These are phyloP conservation scores for Nemania sp. DNA, from an alignment of 2,329 filamentous ascomycete species.

Conservation along the genomic window DNA sequence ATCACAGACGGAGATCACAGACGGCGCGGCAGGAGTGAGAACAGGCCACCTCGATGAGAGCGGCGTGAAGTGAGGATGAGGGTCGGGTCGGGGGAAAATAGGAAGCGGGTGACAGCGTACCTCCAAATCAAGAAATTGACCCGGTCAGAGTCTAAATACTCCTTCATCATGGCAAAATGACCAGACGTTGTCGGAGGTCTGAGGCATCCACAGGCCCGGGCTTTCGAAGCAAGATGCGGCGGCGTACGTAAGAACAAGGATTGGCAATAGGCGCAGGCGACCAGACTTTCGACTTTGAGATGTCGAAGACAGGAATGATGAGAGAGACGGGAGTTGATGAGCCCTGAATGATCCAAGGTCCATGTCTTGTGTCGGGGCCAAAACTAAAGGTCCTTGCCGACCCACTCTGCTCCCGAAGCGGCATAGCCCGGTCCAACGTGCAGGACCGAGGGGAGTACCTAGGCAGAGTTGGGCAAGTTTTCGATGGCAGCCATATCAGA, in stretches of 20 bases:
- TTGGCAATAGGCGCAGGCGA: constrained; percentile 18
- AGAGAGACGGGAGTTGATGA: constrained; percentile 37
- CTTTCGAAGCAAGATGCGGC: constrained; percentile 4
- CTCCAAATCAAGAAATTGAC: constrained; percentile 74
- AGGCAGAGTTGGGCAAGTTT: constrained; percentile 18
- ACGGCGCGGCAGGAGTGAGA: constrained; percentile 1
- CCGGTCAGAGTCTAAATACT: constrained; percentile 67
- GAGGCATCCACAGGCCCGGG: constrained; percentile 1
- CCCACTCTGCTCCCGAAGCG: constrained; percentile 27
- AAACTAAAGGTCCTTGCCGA: constrained; percentile 32
- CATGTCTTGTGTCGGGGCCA: constrained; percentile 36
- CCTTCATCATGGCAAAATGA: constrained; percentile 55
- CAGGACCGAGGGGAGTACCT: constrained; percentile 24
- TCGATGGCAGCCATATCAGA: constrained; percentile 2
- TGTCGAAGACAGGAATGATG: constrained; percentile 37
- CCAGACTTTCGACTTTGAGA: constrained; percentile 28
- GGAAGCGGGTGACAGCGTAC: constrained; percentile 53
- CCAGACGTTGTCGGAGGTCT: constrained; percentile 13
- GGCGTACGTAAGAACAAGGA: constrained; percentile 4
- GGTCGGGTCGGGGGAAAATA: constrained; percentile 21
- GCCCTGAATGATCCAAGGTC: constrained; percentile 36
- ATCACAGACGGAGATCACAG: constrained; percentile 18
- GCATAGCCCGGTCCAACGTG: constrained; percentile 30
- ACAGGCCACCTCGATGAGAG: constrained; percentile 20
- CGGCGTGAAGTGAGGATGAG: constrained; percentile 21